A percentile compares a stretch with the other conserved stretches of the same genome.
phyloP scores from a whole-genome alignment of 495 filamentous ascomycete species.

The Cladorrhinum samala region DNA sequence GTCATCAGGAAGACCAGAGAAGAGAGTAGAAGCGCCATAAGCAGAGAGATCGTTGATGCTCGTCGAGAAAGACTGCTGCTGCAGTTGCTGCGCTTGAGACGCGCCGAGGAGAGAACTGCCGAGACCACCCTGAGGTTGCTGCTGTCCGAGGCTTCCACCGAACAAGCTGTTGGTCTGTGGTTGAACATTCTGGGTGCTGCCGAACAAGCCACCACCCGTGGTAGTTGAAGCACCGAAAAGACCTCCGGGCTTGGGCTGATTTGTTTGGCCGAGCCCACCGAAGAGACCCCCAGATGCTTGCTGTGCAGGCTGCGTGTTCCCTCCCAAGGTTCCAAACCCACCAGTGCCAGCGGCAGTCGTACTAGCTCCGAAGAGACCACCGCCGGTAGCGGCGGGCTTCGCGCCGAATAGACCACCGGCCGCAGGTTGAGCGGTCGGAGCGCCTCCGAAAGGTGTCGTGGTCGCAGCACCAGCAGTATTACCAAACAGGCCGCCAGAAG shows the following conservation, averaged over 20 bases:
- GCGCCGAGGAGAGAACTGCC: constrained; percentile 35
- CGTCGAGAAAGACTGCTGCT: constrained; percentile 62
- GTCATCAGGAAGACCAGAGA: constrained; percentile 59
- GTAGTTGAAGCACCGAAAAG: constrained; percentile 38
- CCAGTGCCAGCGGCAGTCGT: background rate
- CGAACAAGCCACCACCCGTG: constrained; percentile 57
- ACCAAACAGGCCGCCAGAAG: constrained; percentile 44
- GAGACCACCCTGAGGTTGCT: constrained; percentile 38
- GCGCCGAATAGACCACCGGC: constrained; percentile 55
- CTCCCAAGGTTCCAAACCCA: constrained; percentile 21
- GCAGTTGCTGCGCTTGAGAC: constrained; percentile 35
- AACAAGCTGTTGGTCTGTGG: constrained; percentile 37
- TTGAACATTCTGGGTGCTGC: constrained; percentile 40
- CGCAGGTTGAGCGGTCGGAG: constrained; percentile 23
- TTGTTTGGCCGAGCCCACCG: constrained; percentile 32
- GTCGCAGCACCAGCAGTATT: constrained; percentile 6
- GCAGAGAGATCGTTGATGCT: constrained; percentile 72
- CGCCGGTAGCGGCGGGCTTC: constrained; percentile 34
- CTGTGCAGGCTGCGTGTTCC: constrained; percentile 56
- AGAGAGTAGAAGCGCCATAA: constrained; percentile 78
- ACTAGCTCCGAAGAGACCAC: constrained; percentile 47
- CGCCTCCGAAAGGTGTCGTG: constrained; percentile 13
- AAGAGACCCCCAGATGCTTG: constrained; percentile 35
- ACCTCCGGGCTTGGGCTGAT: constrained; percentile 34
- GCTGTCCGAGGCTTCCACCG: constrained; percentile 33